Conservation (phyloP, 2,329 filamentous ascomycete genomes). For the Neonectria coccinea region DNA sequence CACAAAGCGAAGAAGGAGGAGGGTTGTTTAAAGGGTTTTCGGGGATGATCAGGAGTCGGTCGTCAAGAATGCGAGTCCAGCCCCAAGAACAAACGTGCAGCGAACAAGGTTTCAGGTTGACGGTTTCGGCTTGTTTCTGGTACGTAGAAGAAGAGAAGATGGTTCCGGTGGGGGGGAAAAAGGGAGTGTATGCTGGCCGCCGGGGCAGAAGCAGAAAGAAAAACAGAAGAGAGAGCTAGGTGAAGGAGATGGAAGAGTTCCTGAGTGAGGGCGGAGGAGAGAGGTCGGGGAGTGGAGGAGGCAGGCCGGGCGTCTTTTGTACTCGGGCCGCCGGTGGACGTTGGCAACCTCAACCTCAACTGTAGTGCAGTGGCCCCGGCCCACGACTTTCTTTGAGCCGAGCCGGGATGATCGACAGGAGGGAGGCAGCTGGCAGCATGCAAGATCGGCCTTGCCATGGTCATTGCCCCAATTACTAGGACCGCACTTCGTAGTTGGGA, state of each 20-base stretch:
- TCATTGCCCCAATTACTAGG: not conserved
- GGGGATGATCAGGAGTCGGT: slow-evolving; percentile 4
- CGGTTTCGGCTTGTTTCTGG: slow-evolving; percentile 2
- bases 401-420: slow-evolving; percentile 21
- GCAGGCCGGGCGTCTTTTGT: slow-evolving; percentile 38
- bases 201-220: slow-evolving; percentile 29
- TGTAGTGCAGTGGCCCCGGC: slow-evolving; percentile 10
- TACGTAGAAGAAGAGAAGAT: slow-evolving; percentile 11
- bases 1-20: slow-evolving; percentile 5
- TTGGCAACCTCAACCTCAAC: not conserved
- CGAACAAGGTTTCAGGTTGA: not conserved
- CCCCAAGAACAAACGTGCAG: slow-evolving; percentile 12
- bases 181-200: slow-evolving; percentile 25
- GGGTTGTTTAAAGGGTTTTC: not conserved
- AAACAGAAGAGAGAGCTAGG: slow-evolving; percentile 28
- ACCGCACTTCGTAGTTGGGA: not conserved
- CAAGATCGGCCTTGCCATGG: slow-evolving; percentile 28
- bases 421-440: slow-evolving; percentile 16
- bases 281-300: slow-evolving; percentile 24
- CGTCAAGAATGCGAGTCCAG: slow-evolving; percentile 11
- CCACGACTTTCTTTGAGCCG: slow-evolving; percentile 1
- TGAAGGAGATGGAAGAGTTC: slow-evolving; percentile 38
- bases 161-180: not conserved
- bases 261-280: slow-evolving; percentile 35
- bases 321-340: slow-evolving; percentile 24